These are phyloP conservation scores for Capniomyces stellatus DNA, from an alignment of 371 early-diverging fungal genomes.

Conservation along the genomic window DNA sequence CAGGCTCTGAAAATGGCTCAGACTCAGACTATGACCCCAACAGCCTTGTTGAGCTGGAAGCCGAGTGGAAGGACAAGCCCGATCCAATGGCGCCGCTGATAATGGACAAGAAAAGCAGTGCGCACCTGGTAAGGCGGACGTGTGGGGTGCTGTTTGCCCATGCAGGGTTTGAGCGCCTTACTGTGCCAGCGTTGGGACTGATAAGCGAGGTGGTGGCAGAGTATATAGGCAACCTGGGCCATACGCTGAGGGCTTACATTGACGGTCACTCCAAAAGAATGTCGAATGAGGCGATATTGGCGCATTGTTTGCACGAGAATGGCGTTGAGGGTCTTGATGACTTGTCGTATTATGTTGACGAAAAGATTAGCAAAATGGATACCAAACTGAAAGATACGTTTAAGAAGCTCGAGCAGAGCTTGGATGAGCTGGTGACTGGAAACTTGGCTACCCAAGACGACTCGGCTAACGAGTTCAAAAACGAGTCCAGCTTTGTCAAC, in stretches of 20 bases:
- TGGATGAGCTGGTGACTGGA: constrained; percentile 28
- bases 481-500: constrained; percentile 1
- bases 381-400: constrained; percentile 50
- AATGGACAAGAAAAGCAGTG: constrained; percentile 37
- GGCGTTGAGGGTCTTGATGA: constrained; percentile 44
- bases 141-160: constrained; percentile 53
- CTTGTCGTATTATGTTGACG: constrained; percentile 52
- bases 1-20: neutral
- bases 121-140: constrained; percentile 39
- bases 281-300: constrained; percentile 68
- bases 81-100: constrained; percentile 33
- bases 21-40: neutral
- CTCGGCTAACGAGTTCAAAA: neutral
- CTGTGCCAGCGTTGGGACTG: constrained; percentile 43
- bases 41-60: neutral
- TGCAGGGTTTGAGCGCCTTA: constrained; percentile 70
- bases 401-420: constrained; percentile 44
- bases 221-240: constrained; percentile 63
- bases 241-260: constrained; percentile 54
- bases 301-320: constrained; percentile 63
- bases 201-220: constrained; percentile 57
- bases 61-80: constrained; percentile 2
- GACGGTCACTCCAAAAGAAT: constrained; percentile 54
- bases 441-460: neutral
- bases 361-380: constrained; percentile 54